Conservation (phyloP, 2,329 filamentous ascomycete species). For the Scytalidium lignicola region DNA sequence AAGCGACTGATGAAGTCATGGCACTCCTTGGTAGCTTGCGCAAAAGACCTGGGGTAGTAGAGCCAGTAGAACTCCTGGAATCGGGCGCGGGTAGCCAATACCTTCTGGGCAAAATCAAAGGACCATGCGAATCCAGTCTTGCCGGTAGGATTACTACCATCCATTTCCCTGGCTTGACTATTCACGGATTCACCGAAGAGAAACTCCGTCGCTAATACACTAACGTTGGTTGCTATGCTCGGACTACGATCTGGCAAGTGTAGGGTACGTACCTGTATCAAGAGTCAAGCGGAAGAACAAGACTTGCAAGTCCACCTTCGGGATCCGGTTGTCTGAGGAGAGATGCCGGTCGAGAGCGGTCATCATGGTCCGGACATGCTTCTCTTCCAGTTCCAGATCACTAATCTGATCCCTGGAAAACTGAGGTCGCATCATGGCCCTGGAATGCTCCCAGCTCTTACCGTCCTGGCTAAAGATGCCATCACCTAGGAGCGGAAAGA, state of each 20-base stretch:
- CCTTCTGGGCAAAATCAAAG: conserved; percentile 40
- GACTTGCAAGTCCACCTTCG: conserved; percentile 53
- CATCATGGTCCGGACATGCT: conserved; percentile 55
- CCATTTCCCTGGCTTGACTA: conserved; percentile 16
- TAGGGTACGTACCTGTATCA: conserved; percentile 42
- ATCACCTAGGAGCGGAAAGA: conserved; percentile 31
- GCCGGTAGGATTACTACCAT: background rate
- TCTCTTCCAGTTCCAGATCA: conserved; percentile 66
- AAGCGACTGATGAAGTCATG: conserved; percentile 44
- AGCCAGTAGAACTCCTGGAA: conserved; percentile 18
- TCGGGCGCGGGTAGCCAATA: conserved; percentile 13
- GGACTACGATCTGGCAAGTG: too few species aligned
- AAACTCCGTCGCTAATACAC: conserved; percentile 35
- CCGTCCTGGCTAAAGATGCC: conserved; percentile 29
- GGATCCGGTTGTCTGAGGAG: conserved; percentile 41
- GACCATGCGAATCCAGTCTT: conserved; percentile 37
- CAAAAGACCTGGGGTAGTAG: conserved; percentile 26
- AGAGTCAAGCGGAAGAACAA: conserved; percentile 59
- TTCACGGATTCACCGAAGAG: conserved; percentile 54
- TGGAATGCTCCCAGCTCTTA: conserved; percentile 22
- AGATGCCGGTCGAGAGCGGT: conserved; percentile 56
- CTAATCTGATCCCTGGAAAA: conserved; percentile 53
- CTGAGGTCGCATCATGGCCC: conserved; percentile 47
- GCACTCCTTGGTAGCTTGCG: conserved; percentile 17
- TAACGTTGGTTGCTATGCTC: too few species aligned